Conservation (phyloP, 1,139 yeast genomes). For the Petasospora rhodanensis region DNA sequence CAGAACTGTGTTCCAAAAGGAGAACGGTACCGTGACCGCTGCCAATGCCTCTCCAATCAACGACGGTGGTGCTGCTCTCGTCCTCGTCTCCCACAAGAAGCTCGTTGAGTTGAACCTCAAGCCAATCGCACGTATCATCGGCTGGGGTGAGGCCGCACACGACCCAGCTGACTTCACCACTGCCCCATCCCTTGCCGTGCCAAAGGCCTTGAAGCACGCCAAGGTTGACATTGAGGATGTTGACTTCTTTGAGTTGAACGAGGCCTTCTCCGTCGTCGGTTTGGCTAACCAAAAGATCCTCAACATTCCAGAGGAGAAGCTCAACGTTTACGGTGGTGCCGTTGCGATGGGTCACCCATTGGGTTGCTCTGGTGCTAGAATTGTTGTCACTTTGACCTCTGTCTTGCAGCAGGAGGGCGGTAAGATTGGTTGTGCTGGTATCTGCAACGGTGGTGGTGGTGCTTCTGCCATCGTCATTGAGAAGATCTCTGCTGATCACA, state of each 20-base stretch:
- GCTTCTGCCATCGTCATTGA: constrained; percentile 83
- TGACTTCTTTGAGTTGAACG: constrained; percentile 79
- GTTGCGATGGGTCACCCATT: constrained; percentile 97
- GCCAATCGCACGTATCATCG: constrained; percentile 82
- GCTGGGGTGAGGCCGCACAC: constrained; percentile 99
- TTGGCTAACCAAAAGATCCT: constrained; percentile 80
- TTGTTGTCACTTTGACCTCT: constrained; percentile 75
- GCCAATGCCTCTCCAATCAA: constrained; percentile 94
- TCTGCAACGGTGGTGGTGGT: constrained; percentile 99
- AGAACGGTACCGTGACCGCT: constrained; percentile 90
- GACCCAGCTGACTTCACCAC: constrained; percentile 91
- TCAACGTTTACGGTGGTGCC: constrained; percentile 97
- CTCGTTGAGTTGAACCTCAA: constrained; percentile 77
- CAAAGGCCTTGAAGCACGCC: constrained; percentile 92
- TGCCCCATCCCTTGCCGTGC: constrained; percentile 90
- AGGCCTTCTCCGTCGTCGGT: constrained; percentile 96
- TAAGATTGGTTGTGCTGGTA: constrained; percentile 88
- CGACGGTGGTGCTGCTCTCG: constrained; percentile 96
- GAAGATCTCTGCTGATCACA: constrained; percentile 32
- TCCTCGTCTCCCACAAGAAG: constrained; percentile 78
- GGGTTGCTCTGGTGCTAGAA: constrained; percentile 97
- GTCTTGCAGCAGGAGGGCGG: constrained; percentile 81
- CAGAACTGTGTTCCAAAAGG: constrained; percentile 89
- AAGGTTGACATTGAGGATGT: constrained; percentile 51
- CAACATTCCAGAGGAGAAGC: constrained; percentile 58